Conservation (phyloP, 129 eudicot species). For the Flaveria ramosissima region DNA sequence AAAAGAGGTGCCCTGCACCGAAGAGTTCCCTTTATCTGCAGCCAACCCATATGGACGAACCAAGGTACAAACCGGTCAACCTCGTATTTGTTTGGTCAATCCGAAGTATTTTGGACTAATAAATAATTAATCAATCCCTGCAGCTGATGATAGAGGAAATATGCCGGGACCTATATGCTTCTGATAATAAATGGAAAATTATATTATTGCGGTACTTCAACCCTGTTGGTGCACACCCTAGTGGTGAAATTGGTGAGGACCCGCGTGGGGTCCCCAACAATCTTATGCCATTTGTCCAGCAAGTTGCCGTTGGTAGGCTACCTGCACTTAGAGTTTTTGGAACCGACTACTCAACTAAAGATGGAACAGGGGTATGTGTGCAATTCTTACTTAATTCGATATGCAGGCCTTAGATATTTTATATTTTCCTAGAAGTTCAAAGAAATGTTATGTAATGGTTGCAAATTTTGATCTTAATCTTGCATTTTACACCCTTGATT, state of each 20-base stretch:
- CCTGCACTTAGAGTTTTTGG: constrained; percentile 81
- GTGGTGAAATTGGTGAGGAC: constrained; percentile 94
- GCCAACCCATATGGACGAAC: constrained; percentile 91
- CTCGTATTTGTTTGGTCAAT: constrained; percentile 11
- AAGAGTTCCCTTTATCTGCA: constrained; percentile 77
- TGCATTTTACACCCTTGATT: constrained; percentile 8
- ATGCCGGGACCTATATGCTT: constrained; percentile 66
- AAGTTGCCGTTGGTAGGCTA: constrained; percentile 96
- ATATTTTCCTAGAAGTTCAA: neutral
- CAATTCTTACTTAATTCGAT: neutral
- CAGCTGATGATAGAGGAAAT: constrained; percentile 98
- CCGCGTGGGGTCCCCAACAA: constrained; percentile 95
- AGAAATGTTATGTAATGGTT: neutral
- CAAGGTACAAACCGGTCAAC: constrained; percentile 49
- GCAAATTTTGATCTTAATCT: constrained; percentile 3
- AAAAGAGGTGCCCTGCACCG: constrained; percentile 83
- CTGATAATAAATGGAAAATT: constrained; percentile 81
- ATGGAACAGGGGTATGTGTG: constrained; percentile 91
- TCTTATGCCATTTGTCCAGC: constrained; percentile 98
- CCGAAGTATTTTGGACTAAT: constrained; percentile 3
- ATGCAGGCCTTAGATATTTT: neutral
- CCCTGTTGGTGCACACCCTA: constrained; percentile 98
- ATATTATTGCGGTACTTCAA: constrained; percentile 89
- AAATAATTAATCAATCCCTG: neutral
- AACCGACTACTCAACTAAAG: constrained; percentile 77